phyloP scores from a whole-genome alignment of 495 filamentous ascomycete species.

The Parathielavia hyrcaniae region DNA sequence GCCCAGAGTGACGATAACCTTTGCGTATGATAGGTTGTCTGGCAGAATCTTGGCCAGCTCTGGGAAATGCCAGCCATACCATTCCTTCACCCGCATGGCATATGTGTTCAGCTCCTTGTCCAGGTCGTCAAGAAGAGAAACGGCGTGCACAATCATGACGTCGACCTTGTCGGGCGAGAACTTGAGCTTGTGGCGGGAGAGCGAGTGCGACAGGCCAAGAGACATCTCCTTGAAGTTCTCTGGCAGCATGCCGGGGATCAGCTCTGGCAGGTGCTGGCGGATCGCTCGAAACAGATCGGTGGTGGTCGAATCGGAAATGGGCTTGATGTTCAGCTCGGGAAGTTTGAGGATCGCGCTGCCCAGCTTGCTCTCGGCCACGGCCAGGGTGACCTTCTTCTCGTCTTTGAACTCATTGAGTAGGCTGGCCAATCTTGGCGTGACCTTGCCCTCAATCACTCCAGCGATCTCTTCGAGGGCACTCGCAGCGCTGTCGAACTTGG shows the following conservation, averaged over 20 bases:
- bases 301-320: conserved; percentile 80
- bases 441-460: conserved; percentile 83
- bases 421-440: conserved; percentile 78
- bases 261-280: conserved; percentile 77
- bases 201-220: conserved; percentile 90
- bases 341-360: conserved; percentile 90
- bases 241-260: conserved; percentile 83
- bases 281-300: conserved; percentile 88
- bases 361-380: conserved; percentile 91
- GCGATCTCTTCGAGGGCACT: conserved; percentile 82
- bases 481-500: conserved; percentile 90
- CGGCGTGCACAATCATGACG: conserved; percentile 98
- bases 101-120: conserved; percentile 99
- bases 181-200: conserved; percentile 97
- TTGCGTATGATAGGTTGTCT: conserved; percentile 92
- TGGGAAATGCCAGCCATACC: conserved; percentile 99
- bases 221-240: conserved; percentile 87
- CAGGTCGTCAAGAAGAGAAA: conserved; percentile 85
- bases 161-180: conserved; percentile 99
- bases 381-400: conserved; percentile 93
- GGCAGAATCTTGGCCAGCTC: conserved; percentile 95
- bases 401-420: conserved; percentile 89
- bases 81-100: conserved; percentile 98
- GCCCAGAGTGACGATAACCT: conserved; percentile 79
- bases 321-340: conserved; percentile 73